Base-by-base conservation (phyloP, 768 basidiomycete species). In the Glaciozyma antarctica region DNA sequence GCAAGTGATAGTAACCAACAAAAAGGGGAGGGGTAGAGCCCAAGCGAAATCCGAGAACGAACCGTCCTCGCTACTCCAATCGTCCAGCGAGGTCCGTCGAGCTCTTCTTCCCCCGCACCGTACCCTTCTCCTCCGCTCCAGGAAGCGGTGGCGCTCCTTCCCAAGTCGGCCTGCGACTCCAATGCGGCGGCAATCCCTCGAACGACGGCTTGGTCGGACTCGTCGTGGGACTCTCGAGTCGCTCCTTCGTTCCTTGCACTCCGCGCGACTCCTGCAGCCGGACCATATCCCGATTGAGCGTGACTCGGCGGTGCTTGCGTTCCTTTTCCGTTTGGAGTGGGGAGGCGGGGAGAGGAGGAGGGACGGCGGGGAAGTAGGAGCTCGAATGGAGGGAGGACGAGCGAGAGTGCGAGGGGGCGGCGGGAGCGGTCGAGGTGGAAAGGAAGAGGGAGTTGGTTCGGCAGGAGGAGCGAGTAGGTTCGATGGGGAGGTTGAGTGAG, bases 331-430 rank as follows among this genome's bases (percentile, higher is more conserved):
- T 58, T 3, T 26, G 45, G 19, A 64, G 65, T 5, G 69, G 69
- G 15, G 65, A 66, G 52, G 58, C 61, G 2, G 69, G 69, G 22
- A 70, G 62, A 17, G 69, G 69, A 1, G 65, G 69, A 16, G 64
- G 64, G 22, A 26, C 22, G 3, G 34, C 19, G 45, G 5, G 9
- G 38, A 24, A 57, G 34, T 22, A 38, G 17, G 49, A 49, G 53
- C 28, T 51, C 21, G 41, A 24, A 38, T 21, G 34, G 53, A n/a
- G 41, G 28, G n/a, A 12, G 51, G 41, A 26, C 28, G 24, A 45
- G 19, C 24, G 53, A 58, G 41, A 22, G 52, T 43, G 43, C 43
- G 62, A 58, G 21, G 58, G 0, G 49, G 38, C 26, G 19, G 54
- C 41, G 24, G 52, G 58, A 2, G n/a, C n/a, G 34, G 52, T 38